Evolutionary conservation across 495 filamentous ascomycete genomes (phyloP).

Genomic region (Apiosordaria backusii): DNA sequence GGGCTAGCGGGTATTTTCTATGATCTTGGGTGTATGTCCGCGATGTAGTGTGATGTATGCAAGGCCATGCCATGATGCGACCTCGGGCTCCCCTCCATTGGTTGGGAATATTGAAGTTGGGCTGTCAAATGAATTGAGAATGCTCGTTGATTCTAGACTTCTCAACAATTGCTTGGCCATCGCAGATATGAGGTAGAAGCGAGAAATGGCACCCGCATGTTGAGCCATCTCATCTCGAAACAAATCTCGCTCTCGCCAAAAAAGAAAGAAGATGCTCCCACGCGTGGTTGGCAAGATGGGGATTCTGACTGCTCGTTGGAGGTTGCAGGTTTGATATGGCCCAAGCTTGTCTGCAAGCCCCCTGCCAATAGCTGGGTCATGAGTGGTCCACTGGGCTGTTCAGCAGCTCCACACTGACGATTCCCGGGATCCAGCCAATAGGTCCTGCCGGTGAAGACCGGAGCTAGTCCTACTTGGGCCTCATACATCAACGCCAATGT

Average conservation of each 20-base stretch:
- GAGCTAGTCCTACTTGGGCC: conserved; percentile 2
- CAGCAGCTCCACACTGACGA: conserved; percentile 8
- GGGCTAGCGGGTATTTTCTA: not conserved
- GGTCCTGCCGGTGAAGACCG: not conserved
- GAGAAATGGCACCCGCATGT: not conserved
- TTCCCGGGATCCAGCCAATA: conserved; percentile 1
- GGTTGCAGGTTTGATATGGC: conserved; percentile 3
- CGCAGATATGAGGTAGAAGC: not conserved
- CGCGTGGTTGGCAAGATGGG: not conserved
- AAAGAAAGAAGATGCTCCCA: not conserved
- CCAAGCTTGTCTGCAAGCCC: not conserved
- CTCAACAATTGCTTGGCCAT: not conserved
- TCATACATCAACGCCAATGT: conserved; percentile 3
- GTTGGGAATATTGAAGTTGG: not conserved
- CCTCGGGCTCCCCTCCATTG: not conserved
- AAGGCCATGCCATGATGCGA: not conserved
- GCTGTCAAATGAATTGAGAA: not conserved
- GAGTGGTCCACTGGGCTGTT: not conserved
- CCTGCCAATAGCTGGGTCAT: not conserved
- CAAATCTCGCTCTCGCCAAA: not conserved
- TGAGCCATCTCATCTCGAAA: not conserved
- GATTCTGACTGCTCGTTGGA: not conserved
- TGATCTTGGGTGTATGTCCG: not conserved
- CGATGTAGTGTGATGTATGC: not conserved
- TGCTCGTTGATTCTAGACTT: not conserved